These are phyloP conservation scores for Crithidia mellificae DNA, from an alignment of 208 protist species.

Conservation along the genomic window DNA sequence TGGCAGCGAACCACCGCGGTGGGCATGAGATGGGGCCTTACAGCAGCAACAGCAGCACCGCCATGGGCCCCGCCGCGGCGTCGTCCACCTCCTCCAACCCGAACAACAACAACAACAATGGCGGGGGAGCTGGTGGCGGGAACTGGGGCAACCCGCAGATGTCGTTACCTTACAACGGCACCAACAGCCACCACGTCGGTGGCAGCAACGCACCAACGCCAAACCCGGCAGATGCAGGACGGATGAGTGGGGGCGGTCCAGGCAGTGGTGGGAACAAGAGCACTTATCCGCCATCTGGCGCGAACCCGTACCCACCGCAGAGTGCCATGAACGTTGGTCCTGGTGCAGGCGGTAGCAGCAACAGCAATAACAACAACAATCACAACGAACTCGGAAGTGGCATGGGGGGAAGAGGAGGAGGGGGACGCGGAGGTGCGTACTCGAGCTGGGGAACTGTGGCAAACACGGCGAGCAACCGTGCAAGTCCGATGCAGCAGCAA, in stretches of 20 bases:
- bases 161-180: slow-evolving; percentile 4
- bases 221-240: background rate
- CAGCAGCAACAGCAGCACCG: slow-evolving; percentile 2
- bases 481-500: background rate
- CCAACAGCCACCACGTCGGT: slow-evolving; percentile 24
- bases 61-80: background rate
- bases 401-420: background rate
- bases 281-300: background rate
- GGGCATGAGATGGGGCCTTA: background rate
- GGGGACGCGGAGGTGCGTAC: too few relatives aligned
- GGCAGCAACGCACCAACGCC: slow-evolving; percentile 7
- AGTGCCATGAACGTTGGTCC: background rate
- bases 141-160: background rate
- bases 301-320: background rate
- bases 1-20: background rate
- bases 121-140: background rate
- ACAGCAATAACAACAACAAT: background rate
- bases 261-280: background rate
- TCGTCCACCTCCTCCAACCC: background rate
- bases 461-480: slow-evolving; percentile 5
- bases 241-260: background rate
- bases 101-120: background rate
- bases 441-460: background rate
- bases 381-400: background rate
- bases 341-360: background rate